Conservation (phyloP, 805 yeast species). For the Nakazawaea wyomingensis region DNA sequence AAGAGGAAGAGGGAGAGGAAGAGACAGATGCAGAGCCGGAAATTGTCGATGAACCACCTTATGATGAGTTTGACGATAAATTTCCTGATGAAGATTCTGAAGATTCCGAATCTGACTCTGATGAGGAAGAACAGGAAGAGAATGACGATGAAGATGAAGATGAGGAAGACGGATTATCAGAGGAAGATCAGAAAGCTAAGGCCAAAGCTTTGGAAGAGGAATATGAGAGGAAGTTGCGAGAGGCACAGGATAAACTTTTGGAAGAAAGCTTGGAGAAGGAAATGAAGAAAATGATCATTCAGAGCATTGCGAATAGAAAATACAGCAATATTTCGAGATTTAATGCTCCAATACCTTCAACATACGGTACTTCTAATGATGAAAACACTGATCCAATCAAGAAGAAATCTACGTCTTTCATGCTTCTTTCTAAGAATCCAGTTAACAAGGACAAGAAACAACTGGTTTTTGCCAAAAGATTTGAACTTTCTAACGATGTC, state of each 20-base stretch:
- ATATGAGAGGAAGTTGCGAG: conserved; percentile 29
- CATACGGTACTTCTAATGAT: neutral
- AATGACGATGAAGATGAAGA: conserved; percentile 23
- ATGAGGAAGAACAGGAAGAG: conserved; percentile 16
- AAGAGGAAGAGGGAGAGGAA: conserved; percentile 16
- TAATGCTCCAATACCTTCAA: conserved; percentile 21
- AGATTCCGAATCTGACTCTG: conserved; percentile 11
- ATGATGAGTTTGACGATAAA: conserved; percentile 9
- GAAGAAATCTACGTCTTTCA: conserved; percentile 35
- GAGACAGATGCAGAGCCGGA: conserved; percentile 13
- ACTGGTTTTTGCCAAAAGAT: conserved; percentile 31
- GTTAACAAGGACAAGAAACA: conserved; percentile 33
- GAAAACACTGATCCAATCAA: conserved; percentile 3
- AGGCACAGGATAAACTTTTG: conserved; percentile 39
- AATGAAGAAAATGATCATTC: conserved; percentile 46
- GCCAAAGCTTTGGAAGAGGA: conserved; percentile 25
- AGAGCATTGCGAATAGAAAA: conserved; percentile 39
- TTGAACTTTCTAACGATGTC: conserved; percentile 49
- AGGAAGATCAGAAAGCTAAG: conserved; percentile 21
- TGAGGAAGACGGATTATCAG: conserved; percentile 18
- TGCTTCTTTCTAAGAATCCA: conserved; percentile 44
- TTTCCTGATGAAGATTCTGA: conserved; percentile 11
- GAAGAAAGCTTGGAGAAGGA: conserved; percentile 53
- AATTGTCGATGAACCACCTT: conserved; percentile 13
- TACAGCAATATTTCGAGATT: conserved; percentile 24